phyloP scores from a whole-genome alignment of 495 filamentous ascomycete species.

The Stereocaulon alpinum region DNA sequence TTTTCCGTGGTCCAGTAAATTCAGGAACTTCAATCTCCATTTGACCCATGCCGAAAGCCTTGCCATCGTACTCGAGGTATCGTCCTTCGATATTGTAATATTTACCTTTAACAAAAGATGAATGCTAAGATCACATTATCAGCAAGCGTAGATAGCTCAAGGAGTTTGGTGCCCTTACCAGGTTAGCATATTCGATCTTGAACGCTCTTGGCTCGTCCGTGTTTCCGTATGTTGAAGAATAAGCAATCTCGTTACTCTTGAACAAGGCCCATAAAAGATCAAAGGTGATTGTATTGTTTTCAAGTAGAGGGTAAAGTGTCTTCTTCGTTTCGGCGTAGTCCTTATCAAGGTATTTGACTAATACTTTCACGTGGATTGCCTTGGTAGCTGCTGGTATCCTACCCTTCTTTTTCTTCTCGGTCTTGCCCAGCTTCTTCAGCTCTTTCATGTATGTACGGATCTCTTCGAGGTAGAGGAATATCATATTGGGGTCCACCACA shows the following conservation, averaged over 20 bases:
- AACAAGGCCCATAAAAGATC: constrained; percentile 85
- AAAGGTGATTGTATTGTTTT: constrained; percentile 80
- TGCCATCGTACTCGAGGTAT: constrained; percentile 79
- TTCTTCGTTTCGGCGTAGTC: constrained; percentile 75
- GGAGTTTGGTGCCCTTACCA: constrained; percentile 15
- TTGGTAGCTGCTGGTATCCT: constrained; percentile 45
- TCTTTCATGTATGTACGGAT: constrained; percentile 55
- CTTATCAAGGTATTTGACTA: constrained; percentile 70
- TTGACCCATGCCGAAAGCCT: constrained; percentile 59
- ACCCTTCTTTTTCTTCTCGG: constrained; percentile 57
- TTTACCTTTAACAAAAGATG: constrained; percentile 60
- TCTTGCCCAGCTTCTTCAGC: constrained; percentile 48
- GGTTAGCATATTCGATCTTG: constrained; percentile 73
- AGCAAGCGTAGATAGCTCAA: no score
- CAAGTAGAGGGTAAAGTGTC: constrained; percentile 71
- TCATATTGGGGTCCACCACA: constrained; percentile 70
- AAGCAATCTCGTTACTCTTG: constrained; percentile 81
- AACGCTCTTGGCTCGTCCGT: constrained; percentile 80
- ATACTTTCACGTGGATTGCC: constrained; percentile 59
- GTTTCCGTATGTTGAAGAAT: constrained; percentile 69
- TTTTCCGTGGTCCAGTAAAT: constrained; percentile 79
- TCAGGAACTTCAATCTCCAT: constrained; percentile 61
- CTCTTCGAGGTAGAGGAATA: constrained; percentile 82
- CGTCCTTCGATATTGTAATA: constrained; percentile 77
- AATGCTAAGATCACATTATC: constrained; percentile 33